phyloP scores from a whole-genome alignment of 306 rosid species.

The Hylodesmum podocarpum region DNA sequence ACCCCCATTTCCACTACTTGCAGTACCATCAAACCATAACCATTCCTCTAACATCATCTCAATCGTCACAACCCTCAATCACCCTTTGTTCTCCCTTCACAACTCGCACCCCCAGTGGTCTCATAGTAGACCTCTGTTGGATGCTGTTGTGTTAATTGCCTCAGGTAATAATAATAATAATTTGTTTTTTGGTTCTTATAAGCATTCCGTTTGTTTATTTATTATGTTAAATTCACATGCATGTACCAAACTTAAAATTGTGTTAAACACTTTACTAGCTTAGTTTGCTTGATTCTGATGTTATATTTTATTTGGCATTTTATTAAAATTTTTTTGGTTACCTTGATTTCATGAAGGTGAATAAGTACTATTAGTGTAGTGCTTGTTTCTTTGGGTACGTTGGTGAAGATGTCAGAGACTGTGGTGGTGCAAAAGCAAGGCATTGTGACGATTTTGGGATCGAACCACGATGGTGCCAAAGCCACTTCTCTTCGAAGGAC shows the following conservation, averaged over 20 bases:
- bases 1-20: slow-evolving; percentile 39
- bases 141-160: slow-evolving; percentile 35
- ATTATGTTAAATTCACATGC: not conserved
- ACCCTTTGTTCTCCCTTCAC: slow-evolving; percentile 10
- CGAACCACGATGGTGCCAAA: slow-evolving; percentile 31
- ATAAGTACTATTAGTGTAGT: not conserved
- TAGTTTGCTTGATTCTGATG: not conserved
- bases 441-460: slow-evolving; percentile 56
- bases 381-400: not conserved
- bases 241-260: slow-evolving; percentile 23
- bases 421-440: slow-evolving; percentile 54
- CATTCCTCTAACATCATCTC: slow-evolving; percentile 34
- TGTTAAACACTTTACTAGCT: not conserved
- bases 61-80: slow-evolving; percentile 18
- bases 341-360: slow-evolving; percentile 36
- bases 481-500: slow-evolving; percentile 61
- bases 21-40: slow-evolving; percentile 52
- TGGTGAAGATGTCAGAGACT: slow-evolving; percentile 39
- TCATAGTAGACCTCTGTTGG: slow-evolving; percentile 42
- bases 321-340: not conserved
- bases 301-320: not conserved
- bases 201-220: not conserved
- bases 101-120: slow-evolving; percentile 42
- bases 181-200: not conserved
- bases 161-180: slow-evolving; percentile 32